These are phyloP conservation scores for Allium sativum DNA, from an alignment of 106 monocot genomes.

Conservation along the genomic window DNA sequence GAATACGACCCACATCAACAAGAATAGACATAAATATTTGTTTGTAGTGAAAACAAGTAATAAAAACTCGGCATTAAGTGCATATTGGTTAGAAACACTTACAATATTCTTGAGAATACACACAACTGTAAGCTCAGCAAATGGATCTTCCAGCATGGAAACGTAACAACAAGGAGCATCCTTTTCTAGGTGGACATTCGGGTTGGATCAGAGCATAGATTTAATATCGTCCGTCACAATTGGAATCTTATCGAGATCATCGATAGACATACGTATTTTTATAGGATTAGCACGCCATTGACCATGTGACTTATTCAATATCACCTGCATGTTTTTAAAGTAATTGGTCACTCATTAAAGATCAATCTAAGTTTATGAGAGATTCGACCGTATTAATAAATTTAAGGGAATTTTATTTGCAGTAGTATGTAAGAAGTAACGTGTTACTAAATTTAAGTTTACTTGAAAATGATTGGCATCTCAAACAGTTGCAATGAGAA, in stretches of 20 bases:
- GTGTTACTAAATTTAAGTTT: too few relatives aligned
- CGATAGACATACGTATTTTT: slow-evolving; percentile 49
- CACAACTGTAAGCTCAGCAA: slow-evolving; percentile 70
- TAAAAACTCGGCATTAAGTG: background rate
- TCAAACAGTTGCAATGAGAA: too few relatives aligned
- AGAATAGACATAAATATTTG: background rate
- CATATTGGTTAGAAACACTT: slow-evolving; percentile 6
- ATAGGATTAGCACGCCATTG: slow-evolving; percentile 43
- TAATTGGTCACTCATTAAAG: too few relatives aligned
- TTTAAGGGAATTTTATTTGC: too few relatives aligned
- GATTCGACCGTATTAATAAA: too few relatives aligned
- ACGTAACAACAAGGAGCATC: slow-evolving; percentile 86
- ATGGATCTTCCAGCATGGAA: slow-evolving; percentile 58
- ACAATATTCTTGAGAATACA: slow-evolving; percentile 79
- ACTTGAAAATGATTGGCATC: too few relatives aligned
- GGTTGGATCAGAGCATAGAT: slow-evolving; percentile 42
- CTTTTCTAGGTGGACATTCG: slow-evolving; percentile 40
- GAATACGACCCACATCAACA: background rate
- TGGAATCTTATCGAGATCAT: slow-evolving; percentile 75
- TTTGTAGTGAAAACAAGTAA: background rate
- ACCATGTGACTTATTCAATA: slow-evolving; percentile 85
- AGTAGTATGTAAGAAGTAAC: too few relatives aligned
- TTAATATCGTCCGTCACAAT: slow-evolving; percentile 52
- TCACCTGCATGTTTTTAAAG: slow-evolving; percentile 39
- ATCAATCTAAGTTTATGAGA: too few relatives aligned